Percentiles rank a stretch among this genome's conserved stretches.
These are phyloP conservation scores for Lachnellula hyalina DNA, from an alignment of 2,329 filamentous ascomycete species.

Conservation along the genomic window DNA sequence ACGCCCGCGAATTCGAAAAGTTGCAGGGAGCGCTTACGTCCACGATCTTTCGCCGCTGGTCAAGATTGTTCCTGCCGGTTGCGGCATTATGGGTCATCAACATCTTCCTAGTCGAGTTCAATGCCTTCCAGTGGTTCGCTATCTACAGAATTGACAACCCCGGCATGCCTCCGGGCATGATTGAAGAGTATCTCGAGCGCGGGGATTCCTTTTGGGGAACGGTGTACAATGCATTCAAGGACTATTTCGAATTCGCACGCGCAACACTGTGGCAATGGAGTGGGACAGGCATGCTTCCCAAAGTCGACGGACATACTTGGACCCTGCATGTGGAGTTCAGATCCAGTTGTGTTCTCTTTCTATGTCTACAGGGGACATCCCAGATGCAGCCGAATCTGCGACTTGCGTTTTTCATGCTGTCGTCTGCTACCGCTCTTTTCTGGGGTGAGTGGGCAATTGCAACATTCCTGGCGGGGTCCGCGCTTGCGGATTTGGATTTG, in stretches of 20 bases:
- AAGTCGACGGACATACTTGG: constrained; percentile 2
- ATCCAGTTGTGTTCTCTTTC: not conserved
- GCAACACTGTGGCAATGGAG: not conserved
- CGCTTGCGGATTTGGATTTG: not conserved
- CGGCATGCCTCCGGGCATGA: not conserved
- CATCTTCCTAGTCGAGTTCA: constrained; percentile 2
- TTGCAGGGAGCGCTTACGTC: constrained; percentile 36
- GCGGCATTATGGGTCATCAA: not conserved
- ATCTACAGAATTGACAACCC: not conserved
- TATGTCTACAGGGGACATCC: not conserved
- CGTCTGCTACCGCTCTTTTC: not conserved
- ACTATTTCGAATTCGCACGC: not conserved
- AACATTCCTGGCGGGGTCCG: not conserved
- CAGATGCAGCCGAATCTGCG: not conserved
- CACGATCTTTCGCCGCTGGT: constrained; percentile 38
- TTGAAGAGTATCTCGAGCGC: not conserved
- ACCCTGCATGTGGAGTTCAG: not conserved
- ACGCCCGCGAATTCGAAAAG: constrained; percentile 30
- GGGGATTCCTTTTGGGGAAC: not conserved
- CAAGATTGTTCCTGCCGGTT: constrained; percentile 38
- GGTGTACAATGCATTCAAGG: not conserved
- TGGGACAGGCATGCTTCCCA: not conserved
- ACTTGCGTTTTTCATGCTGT: not conserved
- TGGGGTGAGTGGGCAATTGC: not conserved
- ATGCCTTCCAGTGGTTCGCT: not conserved